These are phyloP conservation scores for Schizothecium vesticola DNA, from an alignment of 495 filamentous ascomycete genomes.

Conservation along the genomic window DNA sequence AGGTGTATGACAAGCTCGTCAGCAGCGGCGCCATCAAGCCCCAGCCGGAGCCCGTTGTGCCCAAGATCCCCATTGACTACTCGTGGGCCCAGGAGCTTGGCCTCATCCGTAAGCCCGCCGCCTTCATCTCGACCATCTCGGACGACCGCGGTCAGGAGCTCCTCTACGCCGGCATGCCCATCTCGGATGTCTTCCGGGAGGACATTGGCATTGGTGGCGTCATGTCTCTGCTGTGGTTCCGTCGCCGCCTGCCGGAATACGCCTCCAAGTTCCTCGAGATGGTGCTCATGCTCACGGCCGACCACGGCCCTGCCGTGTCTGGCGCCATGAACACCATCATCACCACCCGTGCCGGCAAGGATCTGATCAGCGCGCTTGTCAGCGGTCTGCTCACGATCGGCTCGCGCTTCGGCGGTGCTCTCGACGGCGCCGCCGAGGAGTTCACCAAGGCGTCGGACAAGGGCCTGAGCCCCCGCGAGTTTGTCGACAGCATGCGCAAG, in stretches of 20 bases:
- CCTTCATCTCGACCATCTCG: slow-evolving; percentile 99
- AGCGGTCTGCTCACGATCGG: slow-evolving; percentile 97
- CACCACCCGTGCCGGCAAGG: slow-evolving; percentile 97
- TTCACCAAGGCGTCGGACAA: slow-evolving; percentile 98
- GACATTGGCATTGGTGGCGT: slow-evolving; percentile 99
- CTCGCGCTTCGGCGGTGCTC: slow-evolving; percentile 95
- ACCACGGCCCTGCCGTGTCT: slow-evolving; percentile 97
- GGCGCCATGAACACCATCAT: slow-evolving; percentile 99
- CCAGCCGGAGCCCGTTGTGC: slow-evolving; percentile 79
- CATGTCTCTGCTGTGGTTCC: slow-evolving; percentile 99
- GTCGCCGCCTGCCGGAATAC: slow-evolving; percentile 90
- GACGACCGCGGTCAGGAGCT: slow-evolving; percentile 99
- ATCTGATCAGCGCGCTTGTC: slow-evolving; percentile 91
- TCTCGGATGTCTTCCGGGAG: slow-evolving; percentile 98
- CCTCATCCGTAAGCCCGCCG: slow-evolving; percentile 98
- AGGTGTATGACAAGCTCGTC: slow-evolving; percentile 82
- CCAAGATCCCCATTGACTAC: slow-evolving; percentile 99
- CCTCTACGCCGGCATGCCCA: slow-evolving; percentile 97
- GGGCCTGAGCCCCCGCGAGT: slow-evolving; percentile 95
- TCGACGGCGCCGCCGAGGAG: slow-evolving; percentile 96
- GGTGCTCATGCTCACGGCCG: slow-evolving; percentile 99
- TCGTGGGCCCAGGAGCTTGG: slow-evolving; percentile 98
- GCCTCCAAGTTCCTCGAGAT: slow-evolving; percentile 99
- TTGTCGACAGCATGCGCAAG: slow-evolving; percentile 97
- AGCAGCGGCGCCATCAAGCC: slow-evolving; percentile 77